These are phyloP conservation scores for Kwoniella bestiolae DNA, from an alignment of 768 basidiomycete genomes.

Conservation along the genomic window DNA sequence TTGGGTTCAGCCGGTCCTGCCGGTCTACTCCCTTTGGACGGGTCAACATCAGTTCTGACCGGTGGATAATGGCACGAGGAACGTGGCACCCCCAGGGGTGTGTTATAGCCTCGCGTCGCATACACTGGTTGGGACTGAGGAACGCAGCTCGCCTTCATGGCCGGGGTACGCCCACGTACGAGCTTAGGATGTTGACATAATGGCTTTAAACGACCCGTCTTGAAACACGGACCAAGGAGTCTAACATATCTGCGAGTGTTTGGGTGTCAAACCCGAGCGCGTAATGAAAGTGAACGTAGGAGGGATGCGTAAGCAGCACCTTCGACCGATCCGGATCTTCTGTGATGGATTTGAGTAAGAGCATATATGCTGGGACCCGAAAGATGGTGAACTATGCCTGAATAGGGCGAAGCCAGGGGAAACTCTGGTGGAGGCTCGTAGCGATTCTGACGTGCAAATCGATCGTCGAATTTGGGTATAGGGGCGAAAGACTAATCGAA, in stretches of 20 bases:
- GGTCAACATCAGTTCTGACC: constrained; percentile 72
- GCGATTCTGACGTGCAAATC: constrained; percentile 96
- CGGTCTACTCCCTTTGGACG: constrained; percentile 65
- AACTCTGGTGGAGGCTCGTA: constrained; percentile 95
- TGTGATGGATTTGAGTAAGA: constrained; percentile 77
- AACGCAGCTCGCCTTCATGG: constrained; percentile 66
- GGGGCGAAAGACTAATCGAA: constrained; percentile 97
- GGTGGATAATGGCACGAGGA: constrained; percentile 66
- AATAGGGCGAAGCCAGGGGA: constrained; percentile 92
- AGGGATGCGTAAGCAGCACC: constrained; percentile 67
- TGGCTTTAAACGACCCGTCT: constrained; percentile 80
- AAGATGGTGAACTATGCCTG: constrained; percentile 90
- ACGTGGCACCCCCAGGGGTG: constrained; percentile 68
- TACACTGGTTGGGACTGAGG: constrained; percentile 67
- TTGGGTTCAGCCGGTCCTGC: constrained; percentile 65
- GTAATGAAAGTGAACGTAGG: constrained; percentile 75
- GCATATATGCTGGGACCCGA: constrained; percentile 85
- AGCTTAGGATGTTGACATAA: constrained; percentile 77
- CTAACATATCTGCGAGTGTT: constrained; percentile 81
- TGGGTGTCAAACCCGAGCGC: constrained; percentile 72
- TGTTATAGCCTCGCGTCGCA: constrained; percentile 69
- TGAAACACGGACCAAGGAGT: constrained; percentile 87
- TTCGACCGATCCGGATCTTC: constrained; percentile 75
- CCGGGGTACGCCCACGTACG: constrained; percentile 64
- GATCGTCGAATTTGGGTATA: constrained; percentile 93